Conservation (phyloP, 306 rosid species). For the Echinosophora koreensis region DNA sequence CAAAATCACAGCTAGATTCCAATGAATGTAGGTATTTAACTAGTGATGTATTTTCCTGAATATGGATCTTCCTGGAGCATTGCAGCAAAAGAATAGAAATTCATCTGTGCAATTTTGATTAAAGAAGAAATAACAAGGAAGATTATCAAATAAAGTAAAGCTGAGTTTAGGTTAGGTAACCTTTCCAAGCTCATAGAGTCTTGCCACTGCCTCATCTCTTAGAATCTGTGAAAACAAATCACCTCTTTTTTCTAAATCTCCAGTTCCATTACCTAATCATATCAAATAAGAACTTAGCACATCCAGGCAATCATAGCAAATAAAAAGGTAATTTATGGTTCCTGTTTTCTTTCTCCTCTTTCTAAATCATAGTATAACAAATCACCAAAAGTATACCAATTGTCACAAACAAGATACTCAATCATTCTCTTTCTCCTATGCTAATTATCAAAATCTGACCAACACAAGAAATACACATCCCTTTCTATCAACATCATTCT, state of each 20-base stretch:
- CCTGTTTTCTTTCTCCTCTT: slow-evolving; percentile 12
- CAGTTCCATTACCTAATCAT: slow-evolving; percentile 63
- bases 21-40: background rate
- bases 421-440: slow-evolving; percentile 6
- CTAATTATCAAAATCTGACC: slow-evolving; percentile 2
- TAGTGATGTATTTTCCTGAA: slow-evolving; percentile 24
- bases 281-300: slow-evolving; percentile 48
- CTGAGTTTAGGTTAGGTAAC: slow-evolving; percentile 54
- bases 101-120: background rate
- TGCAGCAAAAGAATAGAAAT: slow-evolving; percentile 37
- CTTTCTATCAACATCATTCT: background rate
- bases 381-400: too few relatives aligned
- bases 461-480: background rate
- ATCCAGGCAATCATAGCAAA: slow-evolving; percentile 29
- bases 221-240: slow-evolving; percentile 76
- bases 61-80: slow-evolving; percentile 23
- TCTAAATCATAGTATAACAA: background rate
- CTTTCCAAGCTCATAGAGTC: slow-evolving; percentile 83
- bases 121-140: slow-evolving; percentile 1
- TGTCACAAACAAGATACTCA: slow-evolving; percentile 21
- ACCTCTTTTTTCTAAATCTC: slow-evolving; percentile 60
- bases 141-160: slow-evolving; percentile 23
- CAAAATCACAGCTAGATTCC: slow-evolving; percentile 1
- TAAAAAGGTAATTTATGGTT: background rate
- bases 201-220: slow-evolving; percentile 84